These are phyloP conservation scores for Plantago rigida DNA, from an alignment of 305 asterid species.

Conservation along the genomic window DNA sequence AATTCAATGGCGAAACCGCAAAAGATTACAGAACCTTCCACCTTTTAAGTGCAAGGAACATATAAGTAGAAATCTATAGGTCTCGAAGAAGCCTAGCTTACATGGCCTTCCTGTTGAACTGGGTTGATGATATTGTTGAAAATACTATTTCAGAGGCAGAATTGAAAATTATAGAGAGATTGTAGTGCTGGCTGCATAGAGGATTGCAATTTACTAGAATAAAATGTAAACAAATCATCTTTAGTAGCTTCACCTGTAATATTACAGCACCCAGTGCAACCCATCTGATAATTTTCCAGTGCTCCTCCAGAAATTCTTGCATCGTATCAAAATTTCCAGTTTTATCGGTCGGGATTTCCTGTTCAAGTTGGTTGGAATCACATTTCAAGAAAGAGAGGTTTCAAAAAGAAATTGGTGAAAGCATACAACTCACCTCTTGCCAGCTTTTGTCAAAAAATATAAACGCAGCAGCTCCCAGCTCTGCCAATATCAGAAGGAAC, in stretches of 20 bases:
- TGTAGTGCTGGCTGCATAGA: neutral
- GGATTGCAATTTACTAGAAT: conserved; percentile 5
- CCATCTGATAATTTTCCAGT: conserved; percentile 86
- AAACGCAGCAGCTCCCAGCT: conserved; percentile 75
- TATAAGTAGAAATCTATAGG: neutral
- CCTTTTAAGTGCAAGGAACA: neutral
- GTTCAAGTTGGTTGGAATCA: conserved; percentile 24
- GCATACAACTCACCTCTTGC: conserved; percentile 52
- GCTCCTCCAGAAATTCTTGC: conserved; percentile 52
- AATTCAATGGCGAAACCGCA: neutral
- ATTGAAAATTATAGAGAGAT: neutral
- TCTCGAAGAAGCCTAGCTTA: neutral
- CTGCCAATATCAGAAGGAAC: conserved; percentile 70
- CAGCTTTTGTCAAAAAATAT: conserved; percentile 91
- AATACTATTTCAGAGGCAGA: neutral
- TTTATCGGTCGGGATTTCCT: conserved; percentile 82
- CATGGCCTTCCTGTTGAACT: conserved; percentile 5
- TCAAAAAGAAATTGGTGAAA: conserved; percentile 18
- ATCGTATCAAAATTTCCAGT: conserved; percentile 70
- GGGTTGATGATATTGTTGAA: neutral
- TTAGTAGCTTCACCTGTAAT: neutral
- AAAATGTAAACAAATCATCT: neutral
- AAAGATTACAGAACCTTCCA: neutral
- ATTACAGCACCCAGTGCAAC: conserved; percentile 58
- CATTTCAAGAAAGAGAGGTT: conserved; percentile 12